Conservation (phyloP, 352 stramenopile genomes). For the Pythium guiyangense region DNA sequence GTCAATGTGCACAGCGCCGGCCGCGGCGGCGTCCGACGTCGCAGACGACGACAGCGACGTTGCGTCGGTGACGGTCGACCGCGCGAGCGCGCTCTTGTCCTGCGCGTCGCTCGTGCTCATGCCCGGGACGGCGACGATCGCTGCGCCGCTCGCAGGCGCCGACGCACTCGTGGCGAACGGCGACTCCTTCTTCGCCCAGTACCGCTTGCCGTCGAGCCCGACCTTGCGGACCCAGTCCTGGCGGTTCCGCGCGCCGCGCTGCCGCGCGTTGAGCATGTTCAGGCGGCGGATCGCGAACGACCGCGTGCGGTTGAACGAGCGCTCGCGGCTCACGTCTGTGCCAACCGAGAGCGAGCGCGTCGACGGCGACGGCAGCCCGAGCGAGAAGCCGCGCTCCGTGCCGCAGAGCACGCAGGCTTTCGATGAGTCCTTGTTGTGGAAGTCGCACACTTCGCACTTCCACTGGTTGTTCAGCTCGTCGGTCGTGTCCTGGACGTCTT, state of each 20-base stretch:
- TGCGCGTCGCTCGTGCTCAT: neutral
- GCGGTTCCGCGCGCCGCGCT: slow-evolving; percentile 74
- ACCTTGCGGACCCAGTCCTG: slow-evolving; percentile 85
- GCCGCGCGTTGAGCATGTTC: slow-evolving; percentile 83
- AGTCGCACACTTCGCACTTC: slow-evolving; percentile 87
- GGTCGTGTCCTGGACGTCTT: slow-evolving; percentile 80
- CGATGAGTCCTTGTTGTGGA: slow-evolving; percentile 81
- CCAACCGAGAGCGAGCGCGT: slow-evolving; percentile 28
- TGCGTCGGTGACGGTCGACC: slow-evolving; percentile 9
- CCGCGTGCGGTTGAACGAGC: slow-evolving; percentile 80
- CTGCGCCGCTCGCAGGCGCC: slow-evolving; percentile 3
- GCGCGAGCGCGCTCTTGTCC: slow-evolving; percentile 15
- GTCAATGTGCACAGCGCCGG: slow-evolving; percentile 27
- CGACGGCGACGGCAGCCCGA: slow-evolving; percentile 51
- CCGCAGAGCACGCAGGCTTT: slow-evolving; percentile 78
- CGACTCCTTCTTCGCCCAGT: slow-evolving; percentile 76
- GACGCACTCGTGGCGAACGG: slow-evolving; percentile 21
- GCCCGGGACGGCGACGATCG: slow-evolving; percentile 5
- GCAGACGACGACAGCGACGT: slow-evolving; percentile 14
- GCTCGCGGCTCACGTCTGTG: slow-evolving; percentile 38
- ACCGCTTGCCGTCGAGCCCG: slow-evolving; percentile 74
- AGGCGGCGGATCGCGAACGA: slow-evolving; percentile 85
- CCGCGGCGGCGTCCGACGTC: slow-evolving; percentile 4
- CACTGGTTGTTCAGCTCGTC: slow-evolving; percentile 81
- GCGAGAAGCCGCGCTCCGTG: slow-evolving; percentile 76